Conservation (phyloP, 306 rosid species). For the Biancaea sappan region DNA sequence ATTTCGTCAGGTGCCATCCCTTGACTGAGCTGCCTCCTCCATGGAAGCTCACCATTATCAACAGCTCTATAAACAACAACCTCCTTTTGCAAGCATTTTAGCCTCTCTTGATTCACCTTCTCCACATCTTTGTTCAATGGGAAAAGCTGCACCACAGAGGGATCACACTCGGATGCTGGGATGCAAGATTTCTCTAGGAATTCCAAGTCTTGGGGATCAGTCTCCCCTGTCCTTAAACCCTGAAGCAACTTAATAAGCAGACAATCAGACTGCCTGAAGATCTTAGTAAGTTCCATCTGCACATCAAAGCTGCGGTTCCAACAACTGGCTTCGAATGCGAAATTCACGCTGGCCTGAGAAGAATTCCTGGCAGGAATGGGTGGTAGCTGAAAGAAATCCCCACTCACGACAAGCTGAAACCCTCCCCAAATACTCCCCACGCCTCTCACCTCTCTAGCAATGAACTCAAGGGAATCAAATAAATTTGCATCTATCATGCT, state of each 20-base stretch:
- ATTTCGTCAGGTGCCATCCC: conserved; percentile 45
- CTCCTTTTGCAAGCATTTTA: conserved; percentile 42
- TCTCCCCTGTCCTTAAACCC: conserved; percentile 54
- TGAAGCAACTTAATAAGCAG: conserved; percentile 53
- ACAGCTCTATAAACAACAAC: conserved; percentile 39
- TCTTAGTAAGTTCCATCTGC: conserved; percentile 45
- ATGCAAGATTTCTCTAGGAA: conserved; percentile 40
- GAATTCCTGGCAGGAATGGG: conserved; percentile 25
- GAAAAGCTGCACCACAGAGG: conserved; percentile 48
- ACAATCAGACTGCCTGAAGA: conserved; percentile 59
- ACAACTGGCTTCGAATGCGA: conserved; percentile 63
- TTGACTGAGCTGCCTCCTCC: conserved; percentile 42
- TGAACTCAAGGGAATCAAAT: conserved; percentile 49
- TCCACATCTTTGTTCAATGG: conserved; percentile 49
- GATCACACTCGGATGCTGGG: conserved; percentile 26
- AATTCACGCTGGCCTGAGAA: conserved; percentile 10
- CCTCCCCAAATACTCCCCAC: conserved; percentile 58
- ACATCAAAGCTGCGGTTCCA: conserved; percentile 56
- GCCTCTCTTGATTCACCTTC: conserved; percentile 46
- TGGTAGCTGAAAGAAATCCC: conserved; percentile 74
- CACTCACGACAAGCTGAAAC: conserved; percentile 58
- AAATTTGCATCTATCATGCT: conserved; percentile 54
- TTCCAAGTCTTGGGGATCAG: conserved; percentile 28
- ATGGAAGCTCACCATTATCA: conserved; percentile 38
- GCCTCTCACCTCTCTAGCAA: conserved; percentile 37